Conservation (phyloP, 140 eudicot species). For the Senecio squalidus region DNA sequence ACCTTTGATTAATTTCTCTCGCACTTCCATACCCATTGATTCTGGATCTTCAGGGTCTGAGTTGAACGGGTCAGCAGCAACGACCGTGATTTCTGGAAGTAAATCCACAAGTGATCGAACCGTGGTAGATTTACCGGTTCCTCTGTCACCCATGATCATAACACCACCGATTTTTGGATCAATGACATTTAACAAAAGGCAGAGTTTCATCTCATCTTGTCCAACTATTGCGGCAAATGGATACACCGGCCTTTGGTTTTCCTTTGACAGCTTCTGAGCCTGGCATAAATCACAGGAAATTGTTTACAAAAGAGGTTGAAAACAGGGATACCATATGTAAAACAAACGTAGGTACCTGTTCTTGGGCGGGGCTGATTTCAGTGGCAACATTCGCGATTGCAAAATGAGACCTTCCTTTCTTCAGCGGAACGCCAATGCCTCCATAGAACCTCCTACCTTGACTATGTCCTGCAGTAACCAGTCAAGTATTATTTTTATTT, state of each 20-base stretch:
- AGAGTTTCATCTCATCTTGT: conserved; percentile 92
- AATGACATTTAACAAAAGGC: conserved; percentile 77
- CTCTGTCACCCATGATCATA: conserved; percentile 98
- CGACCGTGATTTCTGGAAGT: conserved; percentile 84
- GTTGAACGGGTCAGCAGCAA: conserved; percentile 80
- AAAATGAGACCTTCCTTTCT: conserved; percentile 55
- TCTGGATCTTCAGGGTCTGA: conserved; percentile 94
- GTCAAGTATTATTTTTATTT: conserved; percentile 7
- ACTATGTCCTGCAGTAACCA: conserved; percentile 26
- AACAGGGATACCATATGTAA: not conserved
- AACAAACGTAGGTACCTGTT: conserved; percentile 39
- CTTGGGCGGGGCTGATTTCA: conserved; percentile 66
- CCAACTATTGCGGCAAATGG: conserved; percentile 98
- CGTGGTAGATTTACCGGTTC: conserved; percentile 91
- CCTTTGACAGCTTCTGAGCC: conserved; percentile 73
- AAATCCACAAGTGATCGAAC: conserved; percentile 80
- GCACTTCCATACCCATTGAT: conserved; percentile 82
- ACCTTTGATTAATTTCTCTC: conserved; percentile 65
- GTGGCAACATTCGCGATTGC: conserved; percentile 83
- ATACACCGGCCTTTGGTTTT: conserved; percentile 80
- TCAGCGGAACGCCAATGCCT: conserved; percentile 53
- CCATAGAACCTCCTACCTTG: conserved; percentile 61
- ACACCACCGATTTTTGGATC: conserved; percentile 98
- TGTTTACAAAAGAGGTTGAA: too few species aligned
- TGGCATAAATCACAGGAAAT: conserved; percentile 13